A percentile compares a stretch with the other conserved stretches of the same genome.
Evolutionary conservation across 768 basidiomycete genomes (phyloP).

Genomic region (Phaeotremella fagi): DNA sequence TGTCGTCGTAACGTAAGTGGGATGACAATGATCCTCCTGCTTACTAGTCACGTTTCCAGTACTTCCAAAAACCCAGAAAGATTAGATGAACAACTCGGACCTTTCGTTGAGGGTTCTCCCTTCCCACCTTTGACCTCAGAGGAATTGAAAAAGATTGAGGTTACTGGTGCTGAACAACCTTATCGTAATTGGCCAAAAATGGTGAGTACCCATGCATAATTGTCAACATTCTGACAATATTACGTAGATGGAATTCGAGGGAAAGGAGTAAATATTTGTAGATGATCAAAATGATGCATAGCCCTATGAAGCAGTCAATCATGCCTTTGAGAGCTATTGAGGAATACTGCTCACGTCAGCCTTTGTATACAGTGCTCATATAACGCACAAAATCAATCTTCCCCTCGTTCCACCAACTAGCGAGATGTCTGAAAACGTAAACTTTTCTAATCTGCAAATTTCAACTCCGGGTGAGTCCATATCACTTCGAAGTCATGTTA

Average conservation of each 20-base stretch:
- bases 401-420: no score
- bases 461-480: no score
- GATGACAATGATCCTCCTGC: background rate
- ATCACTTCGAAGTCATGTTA: no score
- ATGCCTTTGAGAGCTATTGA: no score
- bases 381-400: no score
- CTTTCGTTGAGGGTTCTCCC: slow-evolving; percentile 1
- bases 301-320: no score
- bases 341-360: no score
- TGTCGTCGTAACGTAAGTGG: slow-evolving; percentile 17
- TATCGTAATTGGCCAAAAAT: slow-evolving; percentile 21
- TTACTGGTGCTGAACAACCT: slow-evolving; percentile 9
- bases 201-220: slow-evolving; percentile 10
- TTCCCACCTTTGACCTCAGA: slow-evolving; percentile 2
- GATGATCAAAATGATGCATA: background rate
- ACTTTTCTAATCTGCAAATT: no score
- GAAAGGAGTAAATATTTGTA: background rate
- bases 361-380: no score
- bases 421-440: no score
- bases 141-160: slow-evolving; percentile 7
- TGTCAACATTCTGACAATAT: background rate
- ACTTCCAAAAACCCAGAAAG: slow-evolving; percentile 11
- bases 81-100: slow-evolving; percentile 8
- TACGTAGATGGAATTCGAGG: background rate
- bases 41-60: background rate